Conservation (phyloP, 805 yeast genomes). For the Brettanomyces bruxellensis region DNA sequence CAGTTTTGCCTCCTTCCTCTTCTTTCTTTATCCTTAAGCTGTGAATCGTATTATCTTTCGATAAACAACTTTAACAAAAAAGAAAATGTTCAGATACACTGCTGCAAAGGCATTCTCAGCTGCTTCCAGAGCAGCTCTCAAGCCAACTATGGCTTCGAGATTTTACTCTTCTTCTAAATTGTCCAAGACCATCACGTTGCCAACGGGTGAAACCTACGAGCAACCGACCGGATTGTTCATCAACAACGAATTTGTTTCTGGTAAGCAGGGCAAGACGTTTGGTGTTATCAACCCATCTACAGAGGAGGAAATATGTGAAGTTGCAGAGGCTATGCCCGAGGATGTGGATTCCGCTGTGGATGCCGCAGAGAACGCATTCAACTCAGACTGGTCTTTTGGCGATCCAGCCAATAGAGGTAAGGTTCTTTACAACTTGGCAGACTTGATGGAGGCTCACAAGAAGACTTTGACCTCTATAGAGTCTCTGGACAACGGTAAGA, state of each 20-base stretch:
- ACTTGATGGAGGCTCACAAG: constrained; percentile 60
- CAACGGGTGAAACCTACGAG: constrained; percentile 24
- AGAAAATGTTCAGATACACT: constrained; percentile 1
- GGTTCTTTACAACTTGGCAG: constrained; percentile 64
- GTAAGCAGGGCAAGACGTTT: constrained; percentile 51
- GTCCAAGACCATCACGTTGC: constrained; percentile 24
- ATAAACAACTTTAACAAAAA: background rate
- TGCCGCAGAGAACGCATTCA: constrained; percentile 75
- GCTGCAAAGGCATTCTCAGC: background rate
- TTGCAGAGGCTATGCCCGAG: constrained; percentile 66
- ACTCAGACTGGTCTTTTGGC: constrained; percentile 52
- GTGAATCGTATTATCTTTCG: background rate
- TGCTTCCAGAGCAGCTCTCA: background rate
- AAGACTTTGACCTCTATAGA: constrained; percentile 75
- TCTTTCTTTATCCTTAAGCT: background rate
- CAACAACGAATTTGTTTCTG: constrained; percentile 50
- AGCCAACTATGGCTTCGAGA: constrained; percentile 5
- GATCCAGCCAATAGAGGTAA: constrained; percentile 64
- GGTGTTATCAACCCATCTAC: constrained; percentile 60
- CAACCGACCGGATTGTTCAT: constrained; percentile 53
- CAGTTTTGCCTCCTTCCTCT: background rate
- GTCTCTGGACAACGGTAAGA: constrained; percentile 85
- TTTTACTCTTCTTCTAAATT: constrained; percentile 14
- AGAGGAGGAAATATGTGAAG: constrained; percentile 58
- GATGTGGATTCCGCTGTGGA: constrained; percentile 82